Percentiles rank a stretch among this genome's conserved stretches.
These are phyloP conservation scores for Dryas octopetala DNA, from an alignment of 306 rosid species.

Conservation along the genomic window DNA sequence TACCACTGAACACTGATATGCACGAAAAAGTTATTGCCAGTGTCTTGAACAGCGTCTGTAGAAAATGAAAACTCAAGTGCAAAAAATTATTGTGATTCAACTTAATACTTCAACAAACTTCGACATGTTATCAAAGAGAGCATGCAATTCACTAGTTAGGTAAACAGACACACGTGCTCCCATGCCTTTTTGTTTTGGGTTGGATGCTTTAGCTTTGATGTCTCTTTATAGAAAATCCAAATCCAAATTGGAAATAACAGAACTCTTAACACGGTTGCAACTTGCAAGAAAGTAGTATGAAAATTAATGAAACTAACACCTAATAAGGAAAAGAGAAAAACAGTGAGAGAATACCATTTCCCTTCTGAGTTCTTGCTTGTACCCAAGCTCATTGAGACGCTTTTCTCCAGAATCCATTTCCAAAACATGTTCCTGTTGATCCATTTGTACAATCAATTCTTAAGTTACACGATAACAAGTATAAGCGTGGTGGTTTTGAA, in stretches of 20 bases:
- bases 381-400: constrained; percentile 52
- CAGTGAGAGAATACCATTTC: constrained; percentile 32
- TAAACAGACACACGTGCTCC: too few relatives aligned
- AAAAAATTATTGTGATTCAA: neutral
- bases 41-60: constrained; percentile 32
- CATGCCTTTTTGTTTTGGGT: too few relatives aligned
- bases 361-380: constrained; percentile 50
- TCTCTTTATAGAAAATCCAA: neutral
- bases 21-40: constrained; percentile 38
- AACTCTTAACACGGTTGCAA: neutral
- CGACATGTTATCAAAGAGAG: too few relatives aligned
- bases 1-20: constrained; percentile 35
- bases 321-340: neutral
- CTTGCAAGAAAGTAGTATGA: too few relatives aligned
- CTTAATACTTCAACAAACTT: neutral
- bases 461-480: too few relatives aligned
- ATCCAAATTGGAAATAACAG: neutral
- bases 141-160: too few relatives aligned
- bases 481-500: neutral
- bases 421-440: neutral
- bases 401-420: constrained; percentile 47
- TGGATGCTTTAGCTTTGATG: too few relatives aligned
- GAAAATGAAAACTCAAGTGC: neutral
- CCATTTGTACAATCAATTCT: too few relatives aligned
- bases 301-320: too few relatives aligned